Percentiles rank a stretch among this genome's conserved stretches.
Evolutionary conservation across 2,329 filamentous ascomycete species (phyloP).

Genomic region (Dothiorella sarmentorum): DNA sequence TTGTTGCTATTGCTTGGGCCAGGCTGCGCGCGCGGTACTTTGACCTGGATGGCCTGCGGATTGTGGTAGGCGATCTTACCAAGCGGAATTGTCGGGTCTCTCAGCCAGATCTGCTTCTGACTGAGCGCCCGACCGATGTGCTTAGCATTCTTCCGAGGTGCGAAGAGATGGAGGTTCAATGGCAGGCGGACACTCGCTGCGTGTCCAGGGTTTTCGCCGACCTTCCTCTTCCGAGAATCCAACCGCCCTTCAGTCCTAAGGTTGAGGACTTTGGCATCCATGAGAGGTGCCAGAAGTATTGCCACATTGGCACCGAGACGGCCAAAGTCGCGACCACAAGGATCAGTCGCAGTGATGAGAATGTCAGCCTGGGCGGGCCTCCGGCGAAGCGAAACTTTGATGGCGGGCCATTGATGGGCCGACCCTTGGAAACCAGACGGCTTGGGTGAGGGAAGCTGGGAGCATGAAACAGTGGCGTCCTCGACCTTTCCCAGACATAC

Average conservation of each 20-base stretch:
- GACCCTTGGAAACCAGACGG: slow-evolving; percentile 59
- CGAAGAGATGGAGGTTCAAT: slow-evolving; percentile 67
- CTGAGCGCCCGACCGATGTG: slow-evolving; percentile 66
- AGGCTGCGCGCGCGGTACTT: not conserved
- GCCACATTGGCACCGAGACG: slow-evolving; percentile 68
- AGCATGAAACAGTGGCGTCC: slow-evolving; percentile 62
- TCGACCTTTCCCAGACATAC: slow-evolving; percentile 80
- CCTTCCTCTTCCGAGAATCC: slow-evolving; percentile 59
- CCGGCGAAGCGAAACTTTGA: slow-evolving; percentile 68
- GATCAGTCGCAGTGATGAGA: slow-evolving; percentile 70
- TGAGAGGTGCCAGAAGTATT: slow-evolving; percentile 64
- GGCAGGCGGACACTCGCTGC: slow-evolving; percentile 18
- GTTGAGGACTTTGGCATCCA: slow-evolving; percentile 61
- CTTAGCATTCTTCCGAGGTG: slow-evolving; percentile 62
- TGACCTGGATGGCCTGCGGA: slow-evolving; percentile 20
- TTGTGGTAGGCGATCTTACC: slow-evolving; percentile 59
- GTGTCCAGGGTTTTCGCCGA: slow-evolving; percentile 51
- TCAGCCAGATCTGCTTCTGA: slow-evolving; percentile 64
- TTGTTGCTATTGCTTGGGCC: not conserved
- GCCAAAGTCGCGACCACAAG: slow-evolving; percentile 69
- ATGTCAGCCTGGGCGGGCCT: slow-evolving; percentile 52
- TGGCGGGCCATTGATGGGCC: slow-evolving; percentile 65
- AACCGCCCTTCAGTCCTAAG: slow-evolving; percentile 73
- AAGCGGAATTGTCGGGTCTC: slow-evolving; percentile 58
- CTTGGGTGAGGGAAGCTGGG: slow-evolving; percentile 65